These are phyloP conservation scores for Suillus decipiens DNA, from an alignment of 768 basidiomycete species.

Conservation along the genomic window DNA sequence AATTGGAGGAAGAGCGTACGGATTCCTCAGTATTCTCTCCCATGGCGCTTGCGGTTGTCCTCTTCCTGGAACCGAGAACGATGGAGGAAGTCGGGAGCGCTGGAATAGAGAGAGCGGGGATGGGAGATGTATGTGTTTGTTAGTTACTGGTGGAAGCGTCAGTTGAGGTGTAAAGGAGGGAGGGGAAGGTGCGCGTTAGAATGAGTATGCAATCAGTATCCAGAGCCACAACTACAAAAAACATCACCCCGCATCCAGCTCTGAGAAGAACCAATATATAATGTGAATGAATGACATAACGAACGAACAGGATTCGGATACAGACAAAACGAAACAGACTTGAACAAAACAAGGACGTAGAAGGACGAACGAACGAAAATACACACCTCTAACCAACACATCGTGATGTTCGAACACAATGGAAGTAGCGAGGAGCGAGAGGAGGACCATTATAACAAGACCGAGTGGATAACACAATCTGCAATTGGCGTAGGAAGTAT, in stretches of 20 bases:
- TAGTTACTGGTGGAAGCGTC: neutral
- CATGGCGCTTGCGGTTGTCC: neutral
- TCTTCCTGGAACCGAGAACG: neutral
- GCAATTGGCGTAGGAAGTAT: neutral
- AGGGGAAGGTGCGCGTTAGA: neutral
- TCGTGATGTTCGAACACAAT: slow-evolving; percentile 62
- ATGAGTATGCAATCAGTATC: neutral
- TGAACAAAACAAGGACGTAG: neutral
- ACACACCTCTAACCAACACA: slow-evolving; percentile 64
- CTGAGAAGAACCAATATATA: neutral
- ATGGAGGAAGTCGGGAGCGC: neutral
- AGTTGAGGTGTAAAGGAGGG: neutral
- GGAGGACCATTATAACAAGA: slow-evolving; percentile 54
- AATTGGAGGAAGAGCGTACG: slow-evolving; percentile 70
- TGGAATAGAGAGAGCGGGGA: neutral
- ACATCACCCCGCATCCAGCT: neutral
- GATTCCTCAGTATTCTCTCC: slow-evolving; percentile 59
- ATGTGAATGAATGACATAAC: neutral
- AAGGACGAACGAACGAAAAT: neutral
- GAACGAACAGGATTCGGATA: neutral
- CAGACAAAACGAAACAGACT: neutral
- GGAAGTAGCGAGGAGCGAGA: slow-evolving; percentile 59
- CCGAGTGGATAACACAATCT: slow-evolving; percentile 71
- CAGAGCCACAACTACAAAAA: neutral
- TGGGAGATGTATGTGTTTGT: neutral